Percentiles rank a stretch among this genome's conserved stretches.
These are phyloP conservation scores for Boechera stricta DNA, from an alignment of 345 rosid species.

Conservation along the genomic window DNA sequence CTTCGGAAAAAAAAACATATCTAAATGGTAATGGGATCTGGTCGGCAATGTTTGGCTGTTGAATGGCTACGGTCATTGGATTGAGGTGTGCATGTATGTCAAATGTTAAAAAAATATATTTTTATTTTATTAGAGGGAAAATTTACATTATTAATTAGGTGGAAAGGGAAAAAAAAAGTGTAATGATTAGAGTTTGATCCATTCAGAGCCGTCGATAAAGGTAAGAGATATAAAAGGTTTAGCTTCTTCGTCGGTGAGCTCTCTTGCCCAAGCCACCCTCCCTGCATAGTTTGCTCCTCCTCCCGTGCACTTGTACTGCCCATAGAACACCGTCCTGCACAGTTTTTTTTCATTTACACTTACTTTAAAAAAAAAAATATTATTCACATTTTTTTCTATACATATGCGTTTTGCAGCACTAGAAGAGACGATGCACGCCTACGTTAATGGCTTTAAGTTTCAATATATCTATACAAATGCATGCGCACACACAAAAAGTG, in stretches of 20 bases:
- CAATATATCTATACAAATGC: slow-evolving; percentile 18
- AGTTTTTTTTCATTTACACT: neutral
- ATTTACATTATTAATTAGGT: slow-evolving; percentile 33
- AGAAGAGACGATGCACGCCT: slow-evolving; percentile 37
- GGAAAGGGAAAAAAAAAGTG: neutral
- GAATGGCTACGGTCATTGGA: neutral
- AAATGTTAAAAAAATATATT: neutral
- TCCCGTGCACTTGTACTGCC: slow-evolving; percentile 94
- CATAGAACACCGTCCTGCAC: slow-evolving; percentile 95
- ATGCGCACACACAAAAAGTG: slow-evolving; percentile 16
- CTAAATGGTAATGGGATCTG: neutral
- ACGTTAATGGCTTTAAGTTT: slow-evolving; percentile 11
- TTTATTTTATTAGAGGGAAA: slow-evolving; percentile 10
- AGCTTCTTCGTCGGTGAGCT: slow-evolving; percentile 85
- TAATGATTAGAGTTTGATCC: slow-evolving; percentile 62
- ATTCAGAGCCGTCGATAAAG: slow-evolving; percentile 90
- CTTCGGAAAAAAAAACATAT: neutral
- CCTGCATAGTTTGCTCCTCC: slow-evolving; percentile 85
- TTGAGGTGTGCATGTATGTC: neutral
- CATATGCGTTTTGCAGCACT: slow-evolving; percentile 22
- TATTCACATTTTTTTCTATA: neutral
- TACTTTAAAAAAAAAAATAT: neutral
- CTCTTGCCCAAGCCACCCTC: slow-evolving; percentile 91
- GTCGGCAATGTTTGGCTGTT: slow-evolving; percentile 10
- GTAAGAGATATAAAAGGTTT: slow-evolving; percentile 80